Evolutionary conservation across 192 early-diverging fungal species (phyloP).

Genomic region (Allomyces macrogynus): DNA sequence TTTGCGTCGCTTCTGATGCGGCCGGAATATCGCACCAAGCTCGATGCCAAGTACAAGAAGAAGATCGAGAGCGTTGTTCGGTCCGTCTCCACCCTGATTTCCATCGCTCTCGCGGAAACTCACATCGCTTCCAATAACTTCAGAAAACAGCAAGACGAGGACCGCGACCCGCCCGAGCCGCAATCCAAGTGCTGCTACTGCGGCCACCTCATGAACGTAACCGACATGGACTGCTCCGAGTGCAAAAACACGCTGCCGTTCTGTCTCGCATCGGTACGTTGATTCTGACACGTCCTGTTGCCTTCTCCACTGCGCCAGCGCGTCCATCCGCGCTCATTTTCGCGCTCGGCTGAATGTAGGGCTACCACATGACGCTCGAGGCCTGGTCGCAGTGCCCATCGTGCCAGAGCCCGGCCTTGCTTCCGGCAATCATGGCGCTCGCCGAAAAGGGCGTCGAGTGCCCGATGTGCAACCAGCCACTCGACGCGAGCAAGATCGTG

Average conservation of each 20-base stretch:
- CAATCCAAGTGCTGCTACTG: conserved; percentile 30
- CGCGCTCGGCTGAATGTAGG: conserved; percentile 10
- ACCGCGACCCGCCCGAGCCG: conserved; percentile 20
- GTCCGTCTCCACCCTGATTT: conserved; percentile 4
- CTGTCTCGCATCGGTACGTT: conserved; percentile 32
- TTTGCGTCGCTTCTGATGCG: conserved; percentile 35
- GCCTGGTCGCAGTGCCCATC: conserved; percentile 27
- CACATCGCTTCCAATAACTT: neutral
- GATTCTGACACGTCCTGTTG: neutral
- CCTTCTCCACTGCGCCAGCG: neutral
- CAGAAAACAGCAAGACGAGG: conserved; percentile 23
- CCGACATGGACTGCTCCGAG: conserved; percentile 24
- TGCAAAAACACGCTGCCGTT: conserved; percentile 40
- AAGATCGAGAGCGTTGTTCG: conserved; percentile 34
- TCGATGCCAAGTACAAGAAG: conserved; percentile 32
- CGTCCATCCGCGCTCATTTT: neutral
- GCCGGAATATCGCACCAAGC: conserved; percentile 29
- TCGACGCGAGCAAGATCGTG: too few relatives aligned
- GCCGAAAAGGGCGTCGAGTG: conserved; percentile 17
- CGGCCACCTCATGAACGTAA: conserved; percentile 18
- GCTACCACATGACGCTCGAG: conserved; percentile 24
- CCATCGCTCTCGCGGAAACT: conserved; percentile 1
- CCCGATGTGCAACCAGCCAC: conserved; percentile 19
- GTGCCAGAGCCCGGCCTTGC: conserved; percentile 25
- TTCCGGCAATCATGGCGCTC: conserved; percentile 14